These are phyloP conservation scores for Rhizopogon sp. DNA, from an alignment of 768 basidiomycete genomes.

Conservation along the genomic window DNA sequence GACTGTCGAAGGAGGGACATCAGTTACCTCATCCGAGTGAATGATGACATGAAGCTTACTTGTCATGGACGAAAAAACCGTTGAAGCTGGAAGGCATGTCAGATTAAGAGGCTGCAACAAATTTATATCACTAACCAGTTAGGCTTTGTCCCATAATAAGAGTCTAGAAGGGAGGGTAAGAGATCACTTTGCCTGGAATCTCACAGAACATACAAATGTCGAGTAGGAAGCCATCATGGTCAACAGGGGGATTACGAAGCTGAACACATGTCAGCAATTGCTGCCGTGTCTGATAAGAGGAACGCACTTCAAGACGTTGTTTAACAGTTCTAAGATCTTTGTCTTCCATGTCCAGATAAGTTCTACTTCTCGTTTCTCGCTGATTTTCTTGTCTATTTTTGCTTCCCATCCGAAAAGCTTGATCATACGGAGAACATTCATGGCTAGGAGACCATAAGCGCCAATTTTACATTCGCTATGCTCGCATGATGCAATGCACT, in stretches of 20 bases:
- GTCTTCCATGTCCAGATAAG: slow-evolving; percentile 48
- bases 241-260: slow-evolving; percentile 54
- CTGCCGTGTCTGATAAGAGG: no score
- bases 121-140: slow-evolving; percentile 1
- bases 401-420: slow-evolving; percentile 70
- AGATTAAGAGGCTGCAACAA: not conserved
- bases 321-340: slow-evolving; percentile 42
- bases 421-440: slow-evolving; percentile 60
- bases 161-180: slow-evolving; percentile 5
- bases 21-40: not conserved
- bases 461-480: slow-evolving; percentile 5
- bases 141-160: slow-evolving; percentile 9
- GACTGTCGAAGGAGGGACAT: slow-evolving; percentile 24
- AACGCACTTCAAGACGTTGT: slow-evolving; percentile 27
- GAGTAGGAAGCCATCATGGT: slow-evolving; percentile 65
- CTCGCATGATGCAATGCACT: slow-evolving; percentile 8
- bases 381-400: slow-evolving; percentile 46
- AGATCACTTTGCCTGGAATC: not conserved
- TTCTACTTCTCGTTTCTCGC: slow-evolving; percentile 58
- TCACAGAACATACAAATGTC: slow-evolving; percentile 40
- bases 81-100: slow-evolving; percentile 22
- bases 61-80: slow-evolving; percentile 35
- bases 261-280: slow-evolving; percentile 16
- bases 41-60: slow-evolving; percentile 8
- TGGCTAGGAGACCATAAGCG: slow-evolving; percentile 27